phyloP scores from a whole-genome alignment of 2,329 filamentous ascomycete genomes.

The Colletotrichum magnum region DNA sequence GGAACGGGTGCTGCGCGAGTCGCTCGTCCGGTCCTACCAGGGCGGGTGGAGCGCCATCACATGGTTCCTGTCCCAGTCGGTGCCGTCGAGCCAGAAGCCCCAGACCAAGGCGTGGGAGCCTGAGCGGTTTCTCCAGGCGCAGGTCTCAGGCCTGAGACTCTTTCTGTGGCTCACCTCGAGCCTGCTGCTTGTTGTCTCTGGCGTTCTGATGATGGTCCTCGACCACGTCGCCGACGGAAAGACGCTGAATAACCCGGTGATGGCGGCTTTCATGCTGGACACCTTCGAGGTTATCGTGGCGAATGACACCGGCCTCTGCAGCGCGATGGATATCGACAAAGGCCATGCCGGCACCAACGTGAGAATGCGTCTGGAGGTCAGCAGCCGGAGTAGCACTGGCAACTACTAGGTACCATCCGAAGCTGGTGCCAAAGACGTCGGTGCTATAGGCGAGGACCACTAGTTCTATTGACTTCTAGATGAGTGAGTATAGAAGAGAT shows the following conservation, averaged over 20 bases:
- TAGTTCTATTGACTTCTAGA: too few species aligned
- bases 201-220: not conserved
- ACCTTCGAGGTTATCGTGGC: not conserved
- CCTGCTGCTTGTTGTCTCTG: not conserved
- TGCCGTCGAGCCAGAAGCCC: not conserved
- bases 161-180: not conserved
- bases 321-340: too few species aligned
- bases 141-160: not conserved
- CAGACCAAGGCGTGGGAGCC: not conserved
- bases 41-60: not conserved
- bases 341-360: too few species aligned
- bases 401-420: too few species aligned
- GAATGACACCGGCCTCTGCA: not conserved
- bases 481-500: too few species aligned
- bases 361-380: too few species aligned
- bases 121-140: not conserved
- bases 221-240: fast-evolving
- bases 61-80: too few species aligned
- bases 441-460: too few species aligned
- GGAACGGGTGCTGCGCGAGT: not conserved
- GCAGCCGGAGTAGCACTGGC: too few species aligned
- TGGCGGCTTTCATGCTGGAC: not conserved
- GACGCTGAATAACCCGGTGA: not conserved
- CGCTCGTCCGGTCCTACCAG: not conserved
- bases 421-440: too few species aligned